Evolutionary conservation across 441 rosid species (phyloP).

Genomic region (Omphalea diandra): DNA sequence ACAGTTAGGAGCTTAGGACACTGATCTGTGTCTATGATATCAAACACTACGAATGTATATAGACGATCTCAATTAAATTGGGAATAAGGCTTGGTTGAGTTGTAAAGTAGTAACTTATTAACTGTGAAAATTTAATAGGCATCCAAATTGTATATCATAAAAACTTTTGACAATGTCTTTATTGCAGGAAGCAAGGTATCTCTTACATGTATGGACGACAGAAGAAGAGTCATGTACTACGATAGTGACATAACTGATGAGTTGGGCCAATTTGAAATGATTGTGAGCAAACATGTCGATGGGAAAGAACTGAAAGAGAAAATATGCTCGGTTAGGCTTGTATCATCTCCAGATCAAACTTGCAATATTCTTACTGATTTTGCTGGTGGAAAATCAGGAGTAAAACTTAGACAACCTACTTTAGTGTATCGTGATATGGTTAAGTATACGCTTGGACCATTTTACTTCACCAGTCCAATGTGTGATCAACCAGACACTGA

Average conservation of each 20-base stretch:
- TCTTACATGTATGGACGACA: slow-evolving; percentile 67
- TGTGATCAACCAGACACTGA: slow-evolving; percentile 55
- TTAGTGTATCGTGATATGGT: slow-evolving; percentile 43
- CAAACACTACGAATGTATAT: too few species aligned
- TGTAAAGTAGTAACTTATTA: too few species aligned
- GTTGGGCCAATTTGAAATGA: slow-evolving; percentile 54
- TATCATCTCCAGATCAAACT: slow-evolving; percentile 58
- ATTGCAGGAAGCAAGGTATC: slow-evolving; percentile 58
- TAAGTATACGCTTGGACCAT: slow-evolving; percentile 43
- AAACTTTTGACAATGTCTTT: not conserved
- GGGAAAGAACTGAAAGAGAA: slow-evolving; percentile 47
- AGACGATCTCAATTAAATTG: too few species aligned
- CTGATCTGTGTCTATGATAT: too few species aligned
- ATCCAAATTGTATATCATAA: too few species aligned
- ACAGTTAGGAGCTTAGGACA: too few species aligned
- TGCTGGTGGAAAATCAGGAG: slow-evolving; percentile 57
- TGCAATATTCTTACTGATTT: slow-evolving; percentile 69
- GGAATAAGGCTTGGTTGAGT: too few species aligned
- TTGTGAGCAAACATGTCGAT: slow-evolving; percentile 32
- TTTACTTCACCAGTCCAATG: slow-evolving; percentile 69
- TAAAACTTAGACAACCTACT: slow-evolving; percentile 47
- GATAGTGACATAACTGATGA: slow-evolving; percentile 64
- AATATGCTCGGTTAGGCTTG: slow-evolving; percentile 58
- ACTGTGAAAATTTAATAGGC: too few species aligned
- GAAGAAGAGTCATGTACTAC: slow-evolving; percentile 52